phyloP scores from a whole-genome alignment of 225 moss, liverwort and hornwort species.

The Anthoceros angustus region DNA sequence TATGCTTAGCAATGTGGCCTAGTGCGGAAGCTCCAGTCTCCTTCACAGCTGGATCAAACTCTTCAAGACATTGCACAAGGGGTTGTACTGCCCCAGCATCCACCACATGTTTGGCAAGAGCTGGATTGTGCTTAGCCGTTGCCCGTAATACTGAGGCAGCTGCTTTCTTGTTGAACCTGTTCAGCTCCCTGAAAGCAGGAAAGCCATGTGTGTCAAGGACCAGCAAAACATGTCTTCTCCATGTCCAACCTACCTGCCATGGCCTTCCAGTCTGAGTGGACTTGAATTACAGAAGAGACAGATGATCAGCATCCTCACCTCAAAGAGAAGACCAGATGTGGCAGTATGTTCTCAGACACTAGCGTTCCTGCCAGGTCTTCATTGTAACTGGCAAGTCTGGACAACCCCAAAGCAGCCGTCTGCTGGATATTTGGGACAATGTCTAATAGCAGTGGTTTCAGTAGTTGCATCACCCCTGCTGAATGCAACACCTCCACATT shows the following conservation, averaged over 20 bases:
- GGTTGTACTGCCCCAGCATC: constrained; percentile 74
- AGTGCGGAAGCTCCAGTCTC: constrained; percentile 77
- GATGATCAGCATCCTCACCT: constrained; percentile 22
- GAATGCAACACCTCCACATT: constrained; percentile 64
- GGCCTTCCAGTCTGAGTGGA: not conserved
- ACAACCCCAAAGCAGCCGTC: constrained; percentile 65
- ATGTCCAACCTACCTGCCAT: not conserved
- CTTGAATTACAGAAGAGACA: not conserved
- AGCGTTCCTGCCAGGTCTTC: constrained; percentile 60
- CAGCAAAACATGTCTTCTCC: not conserved
- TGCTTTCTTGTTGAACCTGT: constrained; percentile 58
- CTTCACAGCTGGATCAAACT: constrained; percentile 83
- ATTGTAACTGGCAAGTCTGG: constrained; percentile 61
- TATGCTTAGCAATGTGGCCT: constrained; percentile 83
- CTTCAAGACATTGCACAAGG: constrained; percentile 52
- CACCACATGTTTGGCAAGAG: constrained; percentile 50
- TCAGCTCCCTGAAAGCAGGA: constrained; percentile 43
- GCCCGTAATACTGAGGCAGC: constrained; percentile 65
- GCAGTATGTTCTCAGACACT: constrained; percentile 69
- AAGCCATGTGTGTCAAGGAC: not conserved
- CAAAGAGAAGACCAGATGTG: constrained; percentile 62
- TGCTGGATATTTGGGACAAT: constrained; percentile 69
- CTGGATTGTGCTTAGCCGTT: constrained; percentile 64
- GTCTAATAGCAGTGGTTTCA: constrained; percentile 65
- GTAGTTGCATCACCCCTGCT: constrained; percentile 63